Percentiles rank a stretch among this genome's conserved stretches.
phyloP scores from a whole-genome alignment of 768 basidiomycete species.

The Amanita exitialis region DNA sequence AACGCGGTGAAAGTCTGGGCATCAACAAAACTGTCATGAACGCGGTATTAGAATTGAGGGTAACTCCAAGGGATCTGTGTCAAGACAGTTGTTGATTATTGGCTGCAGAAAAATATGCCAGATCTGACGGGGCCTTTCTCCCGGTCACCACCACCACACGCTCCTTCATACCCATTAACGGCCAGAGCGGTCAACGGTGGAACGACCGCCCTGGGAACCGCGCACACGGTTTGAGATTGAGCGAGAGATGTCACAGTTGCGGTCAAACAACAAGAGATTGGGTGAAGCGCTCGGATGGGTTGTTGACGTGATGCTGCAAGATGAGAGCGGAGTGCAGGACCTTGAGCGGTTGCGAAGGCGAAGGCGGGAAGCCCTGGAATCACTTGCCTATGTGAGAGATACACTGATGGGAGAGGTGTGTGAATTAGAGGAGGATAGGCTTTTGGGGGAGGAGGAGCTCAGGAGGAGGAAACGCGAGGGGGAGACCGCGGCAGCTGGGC shows the following conservation, averaged over 20 bases:
- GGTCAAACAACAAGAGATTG: constrained; percentile 48
- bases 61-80: constrained; percentile 19
- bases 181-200: constrained; percentile 48
- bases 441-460: constrained; percentile 46
- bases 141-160: constrained; percentile 32
- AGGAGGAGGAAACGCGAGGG: constrained; percentile 24
- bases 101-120: constrained; percentile 67
- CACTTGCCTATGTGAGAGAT: constrained; percentile 69
- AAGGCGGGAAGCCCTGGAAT: constrained; percentile 61
- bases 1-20: constrained; percentile 71
- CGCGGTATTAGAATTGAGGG: constrained; percentile 71
- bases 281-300: constrained; percentile 69
- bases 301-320: constrained; percentile 57
- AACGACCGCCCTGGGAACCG: constrained; percentile 62
- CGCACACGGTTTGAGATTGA: constrained; percentile 63
- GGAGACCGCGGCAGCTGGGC: constrained; percentile 9
- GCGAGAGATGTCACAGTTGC: constrained; percentile 45
- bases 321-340: constrained; percentile 33
- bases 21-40: constrained; percentile 78
- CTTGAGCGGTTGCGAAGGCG: constrained; percentile 28
- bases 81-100: constrained; percentile 5
- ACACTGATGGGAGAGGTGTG: constrained; percentile 45
- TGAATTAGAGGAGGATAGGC: constrained; percentile 55
- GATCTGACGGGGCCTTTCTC: constrained; percentile 67
- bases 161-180: constrained; percentile 47